Percentiles rank a stretch among this genome's conserved stretches.
phyloP scores from a whole-genome alignment of 108 stramenopile species.

The Conticribra guillardii region DNA sequence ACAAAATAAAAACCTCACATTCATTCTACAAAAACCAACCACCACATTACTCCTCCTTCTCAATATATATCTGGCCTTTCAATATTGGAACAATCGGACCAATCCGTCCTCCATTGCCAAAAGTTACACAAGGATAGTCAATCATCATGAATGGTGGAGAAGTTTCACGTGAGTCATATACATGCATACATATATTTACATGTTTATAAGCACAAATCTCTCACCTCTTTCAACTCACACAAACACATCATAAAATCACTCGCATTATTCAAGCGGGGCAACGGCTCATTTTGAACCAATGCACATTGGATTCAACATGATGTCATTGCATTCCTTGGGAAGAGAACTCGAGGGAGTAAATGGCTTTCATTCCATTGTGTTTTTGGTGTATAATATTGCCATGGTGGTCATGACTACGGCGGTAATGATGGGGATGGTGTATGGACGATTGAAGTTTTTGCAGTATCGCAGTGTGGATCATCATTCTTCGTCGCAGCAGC shows the following conservation, averaged over 20 bases:
- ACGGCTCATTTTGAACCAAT: conserved; percentile 84
- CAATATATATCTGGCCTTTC: conserved; percentile 61
- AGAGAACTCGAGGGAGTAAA: conserved; percentile 57
- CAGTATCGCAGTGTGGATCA: conserved; percentile 1
- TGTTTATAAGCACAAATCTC: no score
- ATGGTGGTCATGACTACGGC: conserved; percentile 62
- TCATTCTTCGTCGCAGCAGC: not conserved
- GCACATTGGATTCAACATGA: conserved; percentile 83
- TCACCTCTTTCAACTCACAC: no score
- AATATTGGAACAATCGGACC: conserved; percentile 72
- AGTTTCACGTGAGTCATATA: no score
- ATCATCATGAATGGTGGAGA: conserved; percentile 66
- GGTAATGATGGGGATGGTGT: conserved; percentile 61
- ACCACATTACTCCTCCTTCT: conserved; percentile 56
- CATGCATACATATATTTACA: no score
- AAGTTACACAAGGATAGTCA: conserved; percentile 46
- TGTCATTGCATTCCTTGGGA: conserved; percentile 68
- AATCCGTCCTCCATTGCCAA: conserved; percentile 53
- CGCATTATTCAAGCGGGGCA: no score
- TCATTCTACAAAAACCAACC: conserved; percentile 45
- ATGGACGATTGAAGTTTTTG: conserved; percentile 23
- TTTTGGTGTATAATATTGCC: conserved; percentile 68
- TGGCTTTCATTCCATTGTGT: conserved; percentile 51
- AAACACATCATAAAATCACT: no score
- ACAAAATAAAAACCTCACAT: conserved; percentile 45